Conservation (phyloP, 2,329 filamentous ascomycete genomes). For the Curvularia verruculosa region DNA sequence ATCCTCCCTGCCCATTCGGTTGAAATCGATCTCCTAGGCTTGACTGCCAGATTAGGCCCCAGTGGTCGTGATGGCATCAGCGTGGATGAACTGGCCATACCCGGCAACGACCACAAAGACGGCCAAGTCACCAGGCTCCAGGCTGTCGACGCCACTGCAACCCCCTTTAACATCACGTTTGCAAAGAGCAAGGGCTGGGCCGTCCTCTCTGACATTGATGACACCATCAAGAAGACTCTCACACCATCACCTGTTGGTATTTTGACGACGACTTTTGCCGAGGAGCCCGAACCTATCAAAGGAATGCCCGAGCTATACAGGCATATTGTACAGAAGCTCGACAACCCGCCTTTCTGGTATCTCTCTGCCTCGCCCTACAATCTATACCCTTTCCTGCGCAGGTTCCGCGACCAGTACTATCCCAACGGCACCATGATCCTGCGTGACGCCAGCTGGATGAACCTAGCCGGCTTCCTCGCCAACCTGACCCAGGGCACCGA, state of each 20-base stretch:
- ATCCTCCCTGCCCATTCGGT: constrained; percentile 74
- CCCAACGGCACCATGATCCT: constrained; percentile 81
- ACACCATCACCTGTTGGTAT: constrained; percentile 82
- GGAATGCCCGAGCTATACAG: constrained; percentile 88
- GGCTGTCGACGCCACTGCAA: constrained; percentile 46
- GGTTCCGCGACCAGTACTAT: constrained; percentile 74
- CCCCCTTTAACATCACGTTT: constrained; percentile 73
- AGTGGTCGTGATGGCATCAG: constrained; percentile 75
- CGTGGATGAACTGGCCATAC: constrained; percentile 61
- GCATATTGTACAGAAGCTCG: constrained; percentile 62
- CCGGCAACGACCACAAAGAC: constrained; percentile 51
- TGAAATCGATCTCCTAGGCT: constrained; percentile 63
- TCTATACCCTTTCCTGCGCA: constrained; percentile 82
- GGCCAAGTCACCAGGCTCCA: constrained; percentile 40
- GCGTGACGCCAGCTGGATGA: constrained; percentile 85
- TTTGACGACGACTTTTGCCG: constrained; percentile 81
- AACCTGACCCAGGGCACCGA: constrained; percentile 81
- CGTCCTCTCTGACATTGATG: constrained; percentile 88
- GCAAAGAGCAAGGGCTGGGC: constrained; percentile 81
- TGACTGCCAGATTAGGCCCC: constrained; percentile 63
- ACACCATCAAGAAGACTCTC: constrained; percentile 91
- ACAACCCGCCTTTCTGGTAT: constrained; percentile 83
- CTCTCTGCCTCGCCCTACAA: constrained; percentile 94
- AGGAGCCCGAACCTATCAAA: constrained; percentile 70
- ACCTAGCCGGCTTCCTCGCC: constrained; percentile 76